Conservation (phyloP, 2,329 filamentous ascomycete genomes). For the Monilinia aucupariae region DNA sequence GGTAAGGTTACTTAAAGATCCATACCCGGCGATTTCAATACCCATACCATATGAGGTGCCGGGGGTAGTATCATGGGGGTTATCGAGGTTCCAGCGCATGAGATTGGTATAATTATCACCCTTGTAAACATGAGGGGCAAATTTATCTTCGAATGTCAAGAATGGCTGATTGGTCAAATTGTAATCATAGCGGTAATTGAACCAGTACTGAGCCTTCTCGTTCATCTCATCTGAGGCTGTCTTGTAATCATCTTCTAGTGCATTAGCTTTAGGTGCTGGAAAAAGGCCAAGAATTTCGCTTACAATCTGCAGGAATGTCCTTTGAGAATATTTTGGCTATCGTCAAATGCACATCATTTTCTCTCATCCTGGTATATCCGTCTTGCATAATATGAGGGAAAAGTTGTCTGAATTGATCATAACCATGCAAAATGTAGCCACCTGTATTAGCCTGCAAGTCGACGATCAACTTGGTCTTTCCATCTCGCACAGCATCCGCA, state of each 20-base stretch:
- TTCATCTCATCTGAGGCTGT: slow-evolving; percentile 25
- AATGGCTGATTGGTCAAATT: slow-evolving; percentile 29
- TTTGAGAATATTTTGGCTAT: slow-evolving; percentile 26
- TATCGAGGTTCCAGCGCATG: slow-evolving; percentile 30
- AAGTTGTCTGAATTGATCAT: slow-evolving; percentile 44
- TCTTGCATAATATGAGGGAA: slow-evolving; percentile 34
- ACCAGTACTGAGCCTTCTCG: slow-evolving; percentile 25
- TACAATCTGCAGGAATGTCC: slow-evolving; percentile 24
- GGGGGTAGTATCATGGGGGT: slow-evolving; percentile 25
- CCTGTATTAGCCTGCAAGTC: slow-evolving; percentile 58
- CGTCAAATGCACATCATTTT: slow-evolving; percentile 25
- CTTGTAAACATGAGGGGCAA: slow-evolving; percentile 25
- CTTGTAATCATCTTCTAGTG: slow-evolving; percentile 21
- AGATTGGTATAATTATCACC: slow-evolving; percentile 28
- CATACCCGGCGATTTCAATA: slow-evolving; percentile 35
- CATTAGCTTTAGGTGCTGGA: not conserved
- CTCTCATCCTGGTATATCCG: slow-evolving; percentile 28
- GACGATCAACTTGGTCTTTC: slow-evolving; percentile 57
- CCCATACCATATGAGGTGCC: slow-evolving; percentile 28
- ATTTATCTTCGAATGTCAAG: slow-evolving; percentile 27
- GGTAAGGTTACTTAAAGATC: slow-evolving; percentile 29
- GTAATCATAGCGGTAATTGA: slow-evolving; percentile 31
- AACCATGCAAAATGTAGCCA: slow-evolving; percentile 45
- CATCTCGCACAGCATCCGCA: slow-evolving; percentile 39
- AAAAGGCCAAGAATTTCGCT: not conserved